These are phyloP conservation scores for Cucurbitaria berberidis DNA, from an alignment of 2,329 filamentous ascomycete genomes.

Conservation along the genomic window DNA sequence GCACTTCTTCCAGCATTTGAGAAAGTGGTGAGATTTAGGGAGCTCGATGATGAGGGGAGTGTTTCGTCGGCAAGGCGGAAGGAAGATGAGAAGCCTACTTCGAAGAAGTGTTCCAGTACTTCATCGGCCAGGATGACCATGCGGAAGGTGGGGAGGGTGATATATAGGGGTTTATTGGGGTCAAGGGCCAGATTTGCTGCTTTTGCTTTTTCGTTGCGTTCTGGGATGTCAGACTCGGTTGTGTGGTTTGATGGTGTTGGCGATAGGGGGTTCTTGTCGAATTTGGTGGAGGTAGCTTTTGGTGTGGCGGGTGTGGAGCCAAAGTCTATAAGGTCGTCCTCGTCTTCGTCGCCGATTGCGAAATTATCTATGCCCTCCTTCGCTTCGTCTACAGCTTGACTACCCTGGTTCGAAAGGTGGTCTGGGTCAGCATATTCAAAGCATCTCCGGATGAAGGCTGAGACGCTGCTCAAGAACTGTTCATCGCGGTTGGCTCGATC, in stretches of 20 bases:
- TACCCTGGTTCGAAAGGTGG: slow-evolving; percentile 64
- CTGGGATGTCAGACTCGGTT: slow-evolving; percentile 32
- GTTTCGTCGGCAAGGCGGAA: slow-evolving; percentile 81
- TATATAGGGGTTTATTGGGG: slow-evolving; percentile 89
- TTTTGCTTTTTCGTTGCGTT: slow-evolving; percentile 63
- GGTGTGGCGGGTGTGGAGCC: slow-evolving; percentile 49
- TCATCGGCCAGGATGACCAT: slow-evolving; percentile 99
- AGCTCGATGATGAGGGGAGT: slow-evolving; percentile 58
- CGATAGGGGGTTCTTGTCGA: slow-evolving; percentile 34
- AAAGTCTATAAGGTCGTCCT: slow-evolving; percentile 68
- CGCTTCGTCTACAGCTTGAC: slow-evolving; percentile 36
- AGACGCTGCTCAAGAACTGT: slow-evolving; percentile 88
- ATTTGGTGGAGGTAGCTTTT: slow-evolving; percentile 40
- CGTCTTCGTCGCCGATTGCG: slow-evolving; percentile 73
- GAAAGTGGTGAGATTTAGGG: slow-evolving; percentile 83
- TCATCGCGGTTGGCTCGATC: slow-evolving; percentile 72
- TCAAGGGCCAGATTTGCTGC: slow-evolving; percentile 90
- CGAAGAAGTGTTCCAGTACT: slow-evolving; percentile 94
- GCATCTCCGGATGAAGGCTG: slow-evolving; percentile 92
- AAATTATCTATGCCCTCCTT: slow-evolving; percentile 63
- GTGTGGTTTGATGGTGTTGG: slow-evolving; percentile 32
- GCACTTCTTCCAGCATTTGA: slow-evolving; percentile 65
- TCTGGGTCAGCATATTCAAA: slow-evolving; percentile 98
- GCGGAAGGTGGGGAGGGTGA: slow-evolving; percentile 95
- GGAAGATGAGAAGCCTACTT: slow-evolving; percentile 90